phyloP scores from a whole-genome alignment of 768 basidiomycete genomes.

The Phylloporus sp. region DNA sequence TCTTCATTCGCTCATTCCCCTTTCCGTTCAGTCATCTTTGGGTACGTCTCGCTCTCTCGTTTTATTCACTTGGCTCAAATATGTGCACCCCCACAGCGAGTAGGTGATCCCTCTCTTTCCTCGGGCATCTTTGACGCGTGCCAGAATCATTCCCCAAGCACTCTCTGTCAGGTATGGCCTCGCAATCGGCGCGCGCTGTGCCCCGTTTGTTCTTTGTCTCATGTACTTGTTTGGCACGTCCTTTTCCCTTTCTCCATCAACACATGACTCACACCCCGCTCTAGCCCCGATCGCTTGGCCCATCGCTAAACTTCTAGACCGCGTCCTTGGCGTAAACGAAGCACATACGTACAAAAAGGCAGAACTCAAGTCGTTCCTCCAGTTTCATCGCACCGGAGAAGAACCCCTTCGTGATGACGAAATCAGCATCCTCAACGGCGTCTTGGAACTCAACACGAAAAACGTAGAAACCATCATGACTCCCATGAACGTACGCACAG shows the following conservation, averaged over 20 bases:
- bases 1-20: not conserved
- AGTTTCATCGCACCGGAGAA: conserved; percentile 73
- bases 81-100: conserved; percentile 21
- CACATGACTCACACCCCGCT: not conserved
- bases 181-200: conserved; percentile 71
- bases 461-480: conserved; percentile 81
- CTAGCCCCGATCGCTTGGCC: conserved; percentile 76
- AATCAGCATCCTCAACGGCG: conserved; percentile 76
- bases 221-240: conserved; percentile 58
- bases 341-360: conserved; percentile 79
- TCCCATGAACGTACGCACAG: conserved; percentile 54
- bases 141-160: conserved; percentile 68
- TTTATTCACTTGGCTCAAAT: not conserved
- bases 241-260: not conserved
- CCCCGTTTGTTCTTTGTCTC: conserved; percentile 66
- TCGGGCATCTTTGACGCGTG: not conserved
- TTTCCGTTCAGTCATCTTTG: conserved; percentile 65
- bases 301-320: conserved; percentile 71
- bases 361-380: conserved; percentile 72
- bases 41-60: conserved; percentile 43
- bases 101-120: conserved; percentile 13
- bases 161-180: conserved; percentile 78
- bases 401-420: conserved; percentile 78
- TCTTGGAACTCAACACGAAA: conserved; percentile 73
- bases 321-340: conserved; percentile 71